These are phyloP conservation scores for Clavispora carvajalis DNA, from an alignment of 805 yeast genomes.

Conservation along the genomic window DNA sequence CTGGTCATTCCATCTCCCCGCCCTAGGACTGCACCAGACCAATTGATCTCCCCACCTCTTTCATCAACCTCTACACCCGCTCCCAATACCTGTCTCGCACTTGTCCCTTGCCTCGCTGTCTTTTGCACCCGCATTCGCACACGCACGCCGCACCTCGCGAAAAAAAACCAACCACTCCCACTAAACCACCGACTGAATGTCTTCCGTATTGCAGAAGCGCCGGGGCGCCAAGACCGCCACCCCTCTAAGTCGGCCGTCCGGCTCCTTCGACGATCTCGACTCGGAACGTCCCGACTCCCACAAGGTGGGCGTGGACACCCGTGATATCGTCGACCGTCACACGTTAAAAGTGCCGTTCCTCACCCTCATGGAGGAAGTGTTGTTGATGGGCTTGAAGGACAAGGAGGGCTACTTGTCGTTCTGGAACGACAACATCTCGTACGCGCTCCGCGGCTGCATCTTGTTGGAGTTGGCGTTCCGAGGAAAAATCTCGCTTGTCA, in stretches of 20 bases:
- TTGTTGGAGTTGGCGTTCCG: constrained; percentile 87
- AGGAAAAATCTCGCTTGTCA: constrained; percentile 80
- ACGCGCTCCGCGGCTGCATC: constrained; percentile 93
- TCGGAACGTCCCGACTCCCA: constrained; percentile 32
- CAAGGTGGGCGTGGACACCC: constrained; percentile 78
- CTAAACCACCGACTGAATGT: constrained; percentile 1
- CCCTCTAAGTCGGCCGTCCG: constrained; percentile 11
- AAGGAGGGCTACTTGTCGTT: constrained; percentile 94
- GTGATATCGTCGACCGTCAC: constrained; percentile 45
- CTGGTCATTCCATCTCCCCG: too few relatives aligned
- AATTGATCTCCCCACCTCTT: too few relatives aligned
- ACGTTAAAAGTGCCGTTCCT: constrained; percentile 56
- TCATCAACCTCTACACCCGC: too few relatives aligned
- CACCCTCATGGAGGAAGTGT: constrained; percentile 94
- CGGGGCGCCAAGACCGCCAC: constrained; percentile 42
- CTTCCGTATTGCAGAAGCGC: constrained; percentile 67
- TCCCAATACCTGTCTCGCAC: too few relatives aligned
- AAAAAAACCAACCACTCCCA: not conserved
- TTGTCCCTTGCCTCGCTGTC: not conserved
- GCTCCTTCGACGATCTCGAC: constrained; percentile 21
- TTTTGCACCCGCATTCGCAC: not conserved
- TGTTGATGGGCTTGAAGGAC: constrained; percentile 89
- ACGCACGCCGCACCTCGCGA: constrained; percentile 1
- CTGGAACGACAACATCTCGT: constrained; percentile 97
- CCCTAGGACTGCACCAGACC: too few relatives aligned